These are phyloP conservation scores for Sporopachydermia cereana DNA, from an alignment of 1,139 yeast genomes.

Conservation along the genomic window DNA sequence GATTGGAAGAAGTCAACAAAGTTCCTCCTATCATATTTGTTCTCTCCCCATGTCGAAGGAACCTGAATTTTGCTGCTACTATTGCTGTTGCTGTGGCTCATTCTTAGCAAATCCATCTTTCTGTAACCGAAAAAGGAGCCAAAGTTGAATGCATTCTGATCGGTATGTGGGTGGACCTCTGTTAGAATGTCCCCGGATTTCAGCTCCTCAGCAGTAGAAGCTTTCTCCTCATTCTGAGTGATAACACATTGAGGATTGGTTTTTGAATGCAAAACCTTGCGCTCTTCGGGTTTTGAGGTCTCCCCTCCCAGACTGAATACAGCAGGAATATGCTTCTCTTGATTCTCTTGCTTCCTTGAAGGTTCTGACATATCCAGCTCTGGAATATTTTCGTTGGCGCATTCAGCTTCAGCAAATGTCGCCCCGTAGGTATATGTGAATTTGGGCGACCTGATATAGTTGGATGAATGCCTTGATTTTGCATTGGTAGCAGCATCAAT, in stretches of 20 bases:
- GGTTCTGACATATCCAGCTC: neutral
- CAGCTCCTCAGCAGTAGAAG: too few species aligned
- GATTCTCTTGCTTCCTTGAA: neutral
- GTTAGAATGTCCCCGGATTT: neutral
- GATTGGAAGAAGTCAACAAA: constrained; percentile 4
- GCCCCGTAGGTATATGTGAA: neutral
- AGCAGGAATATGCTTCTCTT: neutral
- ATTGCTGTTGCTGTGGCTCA: neutral
- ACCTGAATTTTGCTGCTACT: neutral
- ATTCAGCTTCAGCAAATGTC: neutral
- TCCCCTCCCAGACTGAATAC: neutral
- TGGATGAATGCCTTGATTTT: neutral
- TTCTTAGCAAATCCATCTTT: neutral
- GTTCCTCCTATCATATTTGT: neutral
- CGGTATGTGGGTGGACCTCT: neutral
- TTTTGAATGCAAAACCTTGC: too few species aligned
- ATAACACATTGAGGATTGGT: too few species aligned
- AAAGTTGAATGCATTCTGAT: neutral
- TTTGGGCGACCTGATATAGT: neutral
- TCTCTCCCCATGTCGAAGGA: constrained; percentile 3
- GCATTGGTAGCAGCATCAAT: too few species aligned
- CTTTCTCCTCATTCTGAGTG: too few species aligned
- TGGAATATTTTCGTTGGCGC: too few species aligned
- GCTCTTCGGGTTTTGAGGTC: neutral
- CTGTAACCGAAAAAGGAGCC: neutral